Evolutionary conservation across 2,329 filamentous ascomycete species (phyloP), one percentile per base, ranked within the genome.

Genomic region (Epichloe sp.): DNA sequence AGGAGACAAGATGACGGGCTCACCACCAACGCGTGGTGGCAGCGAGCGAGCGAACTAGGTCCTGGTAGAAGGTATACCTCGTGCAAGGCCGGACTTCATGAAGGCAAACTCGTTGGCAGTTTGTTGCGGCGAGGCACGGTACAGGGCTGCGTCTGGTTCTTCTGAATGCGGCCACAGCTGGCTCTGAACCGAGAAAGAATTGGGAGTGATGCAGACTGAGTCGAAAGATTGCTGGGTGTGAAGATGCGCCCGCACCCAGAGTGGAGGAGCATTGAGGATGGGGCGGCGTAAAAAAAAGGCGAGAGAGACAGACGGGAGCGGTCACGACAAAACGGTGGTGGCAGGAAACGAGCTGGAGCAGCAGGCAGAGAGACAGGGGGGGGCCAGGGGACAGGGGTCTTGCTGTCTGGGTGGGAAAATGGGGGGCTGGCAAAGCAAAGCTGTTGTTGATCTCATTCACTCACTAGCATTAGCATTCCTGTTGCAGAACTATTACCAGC

Each of bases 1-100:
- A 57, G 68, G 63, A 62, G 70, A 76, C 74, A 78, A 77, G 68
- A 63, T 71, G 74, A 58, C 48, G 58, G 47, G 52, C 53, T 63
- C 65, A 69, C 68, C 70, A 72, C 69, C 63, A 58, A 53, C 45
- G 49, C 53, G 53, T 57, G 61, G 66, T 65, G 70, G 67, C 64
- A 66, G 53, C 48, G 31, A 44, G 26, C 44, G 42, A 36, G 36
- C 21, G 36, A 21, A 19, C 21, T 40, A 10, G 17, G 4, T 14
- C 5, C 14, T 37, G 5, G 15, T 37, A 11, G 36, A 38, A 8
- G 36, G 15, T 38, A 38, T 11, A 31, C 31, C 31, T 10, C 31
- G 31, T 11, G 5, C 36, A 38, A n/a, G 14, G 36, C 12, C 5
- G 36, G 40, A 11, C 40, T 31, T 31, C 31, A 11, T 31, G 3